Conservation (phyloP, 2,329 filamentous ascomycete genomes). For the Fusarium sp. region DNA sequence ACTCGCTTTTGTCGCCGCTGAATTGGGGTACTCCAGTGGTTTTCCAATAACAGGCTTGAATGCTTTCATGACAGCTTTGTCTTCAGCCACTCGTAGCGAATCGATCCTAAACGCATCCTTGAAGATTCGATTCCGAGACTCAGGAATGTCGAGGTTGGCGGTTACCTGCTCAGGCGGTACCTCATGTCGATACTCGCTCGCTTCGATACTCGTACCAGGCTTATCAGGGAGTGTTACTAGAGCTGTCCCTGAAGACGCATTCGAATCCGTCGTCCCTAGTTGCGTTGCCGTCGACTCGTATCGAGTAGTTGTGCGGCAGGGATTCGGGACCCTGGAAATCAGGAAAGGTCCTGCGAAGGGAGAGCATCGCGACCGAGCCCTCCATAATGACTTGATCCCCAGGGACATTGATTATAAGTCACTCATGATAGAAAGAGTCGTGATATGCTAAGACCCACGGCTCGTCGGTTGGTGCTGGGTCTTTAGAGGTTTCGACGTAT, state of each 20-base stretch:
- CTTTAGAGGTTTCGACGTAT: conserved; percentile 14
- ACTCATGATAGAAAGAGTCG: conserved; percentile 48
- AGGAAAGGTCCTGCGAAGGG: conserved; percentile 41
- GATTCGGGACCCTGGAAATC: conserved; percentile 35
- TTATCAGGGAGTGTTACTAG: not conserved
- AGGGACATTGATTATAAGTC: conserved; percentile 59
- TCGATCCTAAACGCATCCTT: conserved; percentile 47
- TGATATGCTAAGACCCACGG: conserved; percentile 15
- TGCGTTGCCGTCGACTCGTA: conserved; percentile 38
- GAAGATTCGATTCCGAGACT: conserved; percentile 45
- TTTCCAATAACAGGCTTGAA: conserved; percentile 46
- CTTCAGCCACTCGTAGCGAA: conserved; percentile 26
- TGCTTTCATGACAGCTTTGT: conserved; percentile 35
- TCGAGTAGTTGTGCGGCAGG: conserved; percentile 19
- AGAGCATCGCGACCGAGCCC: conserved; percentile 52
- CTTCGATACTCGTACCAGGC: conserved; percentile 7
- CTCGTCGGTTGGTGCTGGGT: conserved; percentile 24
- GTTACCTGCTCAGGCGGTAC: conserved; percentile 14
- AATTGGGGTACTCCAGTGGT: conserved; percentile 46
- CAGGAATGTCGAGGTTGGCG: conserved; percentile 20
- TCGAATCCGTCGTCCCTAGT: not conserved
- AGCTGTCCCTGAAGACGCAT: conserved; percentile 8
- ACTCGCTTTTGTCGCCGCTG: conserved; percentile 40
- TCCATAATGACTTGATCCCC: conserved; percentile 58
- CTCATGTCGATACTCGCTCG: conserved; percentile 2